Percentiles rank a stretch among this genome's conserved stretches.
phyloP scores from a whole-genome alignment of 1,284 basidiomycete genomes.

The Cystobasidium slooffiae region DNA sequence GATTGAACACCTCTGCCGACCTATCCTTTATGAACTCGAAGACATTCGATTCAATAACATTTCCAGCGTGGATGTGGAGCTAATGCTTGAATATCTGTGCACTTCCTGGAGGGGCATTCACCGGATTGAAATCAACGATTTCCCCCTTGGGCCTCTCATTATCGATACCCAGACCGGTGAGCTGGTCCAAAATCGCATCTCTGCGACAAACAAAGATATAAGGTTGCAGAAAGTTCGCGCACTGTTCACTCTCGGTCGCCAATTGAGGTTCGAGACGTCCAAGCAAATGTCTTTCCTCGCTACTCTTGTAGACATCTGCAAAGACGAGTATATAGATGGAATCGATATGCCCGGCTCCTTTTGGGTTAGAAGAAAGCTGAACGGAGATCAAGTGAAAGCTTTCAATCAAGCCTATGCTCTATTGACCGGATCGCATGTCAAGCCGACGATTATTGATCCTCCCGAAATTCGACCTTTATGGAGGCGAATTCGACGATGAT shows the following conservation, averaged over 20 bases:
- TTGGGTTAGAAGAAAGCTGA: neutral
- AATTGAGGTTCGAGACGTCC: neutral
- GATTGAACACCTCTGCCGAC: constrained; percentile 13
- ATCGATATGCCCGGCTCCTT: neutral
- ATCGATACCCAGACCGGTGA: neutral
- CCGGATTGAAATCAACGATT: neutral
- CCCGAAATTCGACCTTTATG: neutral
- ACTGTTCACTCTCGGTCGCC: neutral
- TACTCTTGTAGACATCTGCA: neutral
- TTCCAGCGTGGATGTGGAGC: neutral
- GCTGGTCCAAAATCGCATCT: too few species aligned
- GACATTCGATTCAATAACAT: neutral
- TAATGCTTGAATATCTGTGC: neutral
- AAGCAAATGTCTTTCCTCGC: neutral
- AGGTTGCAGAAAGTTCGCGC: neutral
- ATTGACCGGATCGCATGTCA: neutral
- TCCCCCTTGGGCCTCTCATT: neutral
- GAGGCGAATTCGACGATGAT: too few species aligned
- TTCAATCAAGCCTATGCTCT: constrained; percentile 6
- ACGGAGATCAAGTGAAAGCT: neutral
- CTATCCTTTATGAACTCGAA: neutral
- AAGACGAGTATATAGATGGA: neutral
- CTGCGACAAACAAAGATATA: neutral
- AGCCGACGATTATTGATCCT: constrained; percentile 1
- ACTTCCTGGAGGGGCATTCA: neutral